Evolutionary conservation across 2,329 filamentous ascomycete species (phyloP).

Genomic region (Calonectria hawksworthii): DNA sequence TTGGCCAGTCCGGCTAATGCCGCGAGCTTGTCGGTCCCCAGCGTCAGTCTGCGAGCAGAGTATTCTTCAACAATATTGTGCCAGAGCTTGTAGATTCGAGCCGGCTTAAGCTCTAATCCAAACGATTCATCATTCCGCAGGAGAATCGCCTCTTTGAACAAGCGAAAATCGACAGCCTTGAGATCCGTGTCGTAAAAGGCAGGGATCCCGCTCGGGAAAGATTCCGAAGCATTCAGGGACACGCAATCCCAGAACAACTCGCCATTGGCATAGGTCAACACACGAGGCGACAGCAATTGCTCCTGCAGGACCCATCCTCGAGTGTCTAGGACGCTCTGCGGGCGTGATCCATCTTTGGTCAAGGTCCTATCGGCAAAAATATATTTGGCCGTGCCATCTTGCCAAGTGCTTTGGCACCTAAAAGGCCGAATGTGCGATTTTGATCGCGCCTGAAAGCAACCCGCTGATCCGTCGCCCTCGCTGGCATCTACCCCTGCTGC

Average conservation of each 20-base stretch:
- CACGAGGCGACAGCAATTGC: not conserved
- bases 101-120: not conserved
- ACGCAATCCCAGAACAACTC: constrained; percentile 10
- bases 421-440: not conserved
- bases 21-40: not conserved
- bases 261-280: not conserved
- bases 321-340: not conserved
- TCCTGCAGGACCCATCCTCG: constrained; percentile 2
- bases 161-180: not conserved
- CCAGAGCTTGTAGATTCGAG: not conserved
- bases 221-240: not conserved
- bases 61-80: not conserved
- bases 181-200: not conserved
- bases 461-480: not conserved
- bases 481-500: not conserved
- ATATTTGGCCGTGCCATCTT: not conserved
- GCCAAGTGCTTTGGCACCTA: not conserved
- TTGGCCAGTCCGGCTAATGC: not conserved
- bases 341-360: not conserved
- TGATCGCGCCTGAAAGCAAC: not conserved
- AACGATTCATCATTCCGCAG: too few species aligned
- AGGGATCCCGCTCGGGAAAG: not conserved
- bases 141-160: not conserved
- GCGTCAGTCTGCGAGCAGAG: not conserved
- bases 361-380: not conserved